phyloP scores from a whole-genome alignment of 805 yeast genomes.

The Yarrowia phangngaensis region DNA sequence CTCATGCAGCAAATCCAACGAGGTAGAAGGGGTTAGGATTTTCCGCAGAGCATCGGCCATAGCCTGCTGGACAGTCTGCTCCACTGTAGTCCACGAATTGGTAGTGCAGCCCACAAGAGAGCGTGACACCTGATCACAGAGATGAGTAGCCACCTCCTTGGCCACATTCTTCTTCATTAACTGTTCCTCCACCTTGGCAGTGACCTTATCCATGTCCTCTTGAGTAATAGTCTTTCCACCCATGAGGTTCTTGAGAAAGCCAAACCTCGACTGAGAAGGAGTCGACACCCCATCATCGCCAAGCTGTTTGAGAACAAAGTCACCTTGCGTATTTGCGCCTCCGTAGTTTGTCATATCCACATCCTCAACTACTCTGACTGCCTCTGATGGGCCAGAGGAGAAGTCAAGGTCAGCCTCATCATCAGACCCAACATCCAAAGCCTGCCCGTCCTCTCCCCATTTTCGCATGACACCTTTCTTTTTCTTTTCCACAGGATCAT shows the following conservation, averaged over 20 bases:
- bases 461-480: conserved; percentile 47
- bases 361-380: conserved; percentile 33
- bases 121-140: conserved; percentile 65
- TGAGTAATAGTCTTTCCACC: conserved; percentile 67
- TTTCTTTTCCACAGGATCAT: conserved; percentile 28
- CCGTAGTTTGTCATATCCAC: conserved; percentile 42
- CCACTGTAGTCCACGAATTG: conserved; percentile 68
- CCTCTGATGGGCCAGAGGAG: conserved; percentile 41
- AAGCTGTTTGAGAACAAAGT: conserved; percentile 62
- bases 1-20: conserved; percentile 80
- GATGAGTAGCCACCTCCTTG: conserved; percentile 74
- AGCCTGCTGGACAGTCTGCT: conserved; percentile 59
- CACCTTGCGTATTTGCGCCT: conserved; percentile 47
- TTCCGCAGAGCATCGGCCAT: conserved; percentile 59
- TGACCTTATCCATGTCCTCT: conserved; percentile 61
- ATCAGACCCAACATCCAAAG: conserved; percentile 43
- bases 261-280: conserved; percentile 43
- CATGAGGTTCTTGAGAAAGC: conserved; percentile 55
- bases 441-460: conserved; percentile 64
- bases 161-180: conserved; percentile 84
- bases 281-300: conserved; percentile 47
- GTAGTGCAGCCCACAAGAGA: conserved; percentile 71
- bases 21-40: conserved; percentile 85
- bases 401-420: conserved; percentile 52
- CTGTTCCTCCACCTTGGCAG: conserved; percentile 66